Evolutionary conservation across 2,329 filamentous ascomycete genomes (phyloP).

Genomic region (Pseudocercospora musae): DNA sequence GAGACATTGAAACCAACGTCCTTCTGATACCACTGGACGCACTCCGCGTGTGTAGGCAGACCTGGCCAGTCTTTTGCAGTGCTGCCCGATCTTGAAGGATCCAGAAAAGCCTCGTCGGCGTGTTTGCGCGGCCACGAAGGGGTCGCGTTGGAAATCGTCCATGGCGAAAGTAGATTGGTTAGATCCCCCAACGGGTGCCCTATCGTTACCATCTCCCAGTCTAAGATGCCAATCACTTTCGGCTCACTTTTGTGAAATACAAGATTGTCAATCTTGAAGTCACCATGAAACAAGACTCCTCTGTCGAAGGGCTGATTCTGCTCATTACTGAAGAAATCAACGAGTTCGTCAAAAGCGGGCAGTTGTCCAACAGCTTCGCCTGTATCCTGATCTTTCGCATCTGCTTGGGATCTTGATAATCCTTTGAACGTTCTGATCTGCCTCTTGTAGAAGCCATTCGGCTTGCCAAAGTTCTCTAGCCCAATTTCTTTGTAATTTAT

Average conservation of each 20-base stretch:
- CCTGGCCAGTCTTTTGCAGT: slow-evolving; percentile 49
- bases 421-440: slow-evolving; percentile 80
- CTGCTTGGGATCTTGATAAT: slow-evolving; percentile 75
- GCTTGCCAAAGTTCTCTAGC: slow-evolving; percentile 69
- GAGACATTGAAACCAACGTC: slow-evolving; percentile 70
- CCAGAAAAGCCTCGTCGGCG: slow-evolving; percentile 26
- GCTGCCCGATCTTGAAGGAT: slow-evolving; percentile 15
- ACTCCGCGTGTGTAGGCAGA: slow-evolving; percentile 57
- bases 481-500: slow-evolving; percentile 66
- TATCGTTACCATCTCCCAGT: slow-evolving; percentile 98
- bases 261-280: slow-evolving; percentile 75
- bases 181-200: slow-evolving; percentile 94
- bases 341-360: slow-evolving; percentile 76
- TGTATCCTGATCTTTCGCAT: slow-evolving; percentile 72
- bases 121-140: slow-evolving; percentile 28
- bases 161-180: slow-evolving; percentile 62
- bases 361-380: slow-evolving; percentile 73
- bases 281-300: slow-evolving; percentile 80
- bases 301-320: slow-evolving; percentile 71
- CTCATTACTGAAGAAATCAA: slow-evolving; percentile 71
- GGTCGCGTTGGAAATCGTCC: slow-evolving; percentile 28
- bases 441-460: slow-evolving; percentile 74
- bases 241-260: slow-evolving; percentile 83
- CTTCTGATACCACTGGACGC: slow-evolving; percentile 63
- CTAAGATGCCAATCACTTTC: slow-evolving; percentile 84